Percentiles rank a stretch among this genome's conserved stretches.
Conservation (phyloP, 1,139 yeast species). For the Candida sanyaensis region DNA sequence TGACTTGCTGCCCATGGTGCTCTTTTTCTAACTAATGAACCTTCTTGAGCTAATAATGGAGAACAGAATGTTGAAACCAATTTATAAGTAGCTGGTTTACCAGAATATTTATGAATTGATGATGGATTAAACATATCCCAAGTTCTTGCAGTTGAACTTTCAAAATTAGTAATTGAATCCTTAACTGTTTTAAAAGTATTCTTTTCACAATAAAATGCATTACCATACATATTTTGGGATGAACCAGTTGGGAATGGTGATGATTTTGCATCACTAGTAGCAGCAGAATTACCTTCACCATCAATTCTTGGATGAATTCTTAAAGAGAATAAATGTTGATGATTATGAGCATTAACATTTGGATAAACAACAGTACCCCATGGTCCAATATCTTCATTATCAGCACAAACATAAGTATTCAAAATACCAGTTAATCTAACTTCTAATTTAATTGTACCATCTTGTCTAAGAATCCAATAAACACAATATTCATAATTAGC, state of each 20-base stretch:
- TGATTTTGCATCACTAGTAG: constrained; percentile 63
- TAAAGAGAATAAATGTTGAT: constrained; percentile 80
- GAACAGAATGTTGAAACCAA: constrained; percentile 79
- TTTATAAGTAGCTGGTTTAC: constrained; percentile 75
- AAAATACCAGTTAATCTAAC: constrained; percentile 79
- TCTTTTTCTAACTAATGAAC: constrained; percentile 75
- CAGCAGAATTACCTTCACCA: constrained; percentile 76
- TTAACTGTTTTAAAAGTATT: constrained; percentile 65
- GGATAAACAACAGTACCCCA: constrained; percentile 86
- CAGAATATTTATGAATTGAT: constrained; percentile 65
- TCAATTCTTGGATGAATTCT: constrained; percentile 81
- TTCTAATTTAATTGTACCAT: constrained; percentile 79
- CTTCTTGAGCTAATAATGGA: constrained; percentile 69
- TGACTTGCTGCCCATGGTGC: constrained; percentile 78
- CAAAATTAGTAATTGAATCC: constrained; percentile 66
- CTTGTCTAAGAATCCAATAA: constrained; percentile 82
- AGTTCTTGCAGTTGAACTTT: constrained; percentile 64
- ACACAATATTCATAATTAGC: constrained; percentile 84
- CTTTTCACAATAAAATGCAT: constrained; percentile 66
- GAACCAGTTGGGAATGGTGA: constrained; percentile 65
- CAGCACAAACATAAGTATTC: constrained; percentile 65
- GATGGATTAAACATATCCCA: constrained; percentile 82
- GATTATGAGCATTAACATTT: constrained; percentile 80
- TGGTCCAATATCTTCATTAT: constrained; percentile 66
- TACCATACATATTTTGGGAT: constrained; percentile 70